phyloP scores from a whole-genome alignment of 345 rosid genomes.

The Cardamine occulta region DNA sequence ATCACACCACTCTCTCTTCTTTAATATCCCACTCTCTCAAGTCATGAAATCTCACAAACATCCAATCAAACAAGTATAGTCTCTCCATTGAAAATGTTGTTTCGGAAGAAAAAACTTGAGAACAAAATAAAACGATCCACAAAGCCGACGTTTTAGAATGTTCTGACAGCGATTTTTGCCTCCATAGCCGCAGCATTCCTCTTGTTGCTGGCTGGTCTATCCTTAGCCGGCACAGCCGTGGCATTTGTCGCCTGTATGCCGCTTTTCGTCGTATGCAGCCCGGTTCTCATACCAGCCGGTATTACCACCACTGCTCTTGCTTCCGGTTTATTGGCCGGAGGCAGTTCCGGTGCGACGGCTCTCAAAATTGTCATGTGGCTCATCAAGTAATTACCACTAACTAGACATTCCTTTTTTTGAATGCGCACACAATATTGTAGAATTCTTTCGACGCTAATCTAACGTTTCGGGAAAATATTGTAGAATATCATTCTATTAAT shows the following conservation, averaged over 20 bases:
- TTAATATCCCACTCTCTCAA: constrained; percentile 15
- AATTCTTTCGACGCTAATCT: background rate
- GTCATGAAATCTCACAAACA: constrained; percentile 14
- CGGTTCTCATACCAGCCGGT: constrained; percentile 76
- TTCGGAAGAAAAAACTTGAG: constrained; percentile 2
- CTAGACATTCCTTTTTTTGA: background rate
- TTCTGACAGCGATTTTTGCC: constrained; percentile 34
- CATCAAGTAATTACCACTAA: constrained; percentile 49
- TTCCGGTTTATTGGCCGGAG: constrained; percentile 66
- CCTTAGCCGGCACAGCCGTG: constrained; percentile 61
- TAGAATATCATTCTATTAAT: constrained; percentile 6
- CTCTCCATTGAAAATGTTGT: background rate
- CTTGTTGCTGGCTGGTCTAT: constrained; percentile 66
- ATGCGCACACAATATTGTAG: background rate
- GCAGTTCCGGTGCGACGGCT: constrained; percentile 60
- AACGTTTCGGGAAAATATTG: background rate
- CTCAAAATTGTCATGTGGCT: constrained; percentile 64
- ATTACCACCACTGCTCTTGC: constrained; percentile 49
- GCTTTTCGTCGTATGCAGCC: constrained; percentile 70
- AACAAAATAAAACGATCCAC: background rate
- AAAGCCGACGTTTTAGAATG: constrained; percentile 6
- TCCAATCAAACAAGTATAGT: background rate
- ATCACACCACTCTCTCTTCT: constrained; percentile 10
- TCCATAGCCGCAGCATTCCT: constrained; percentile 65
- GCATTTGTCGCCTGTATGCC: constrained; percentile 65